phyloP scores from a whole-genome alignment of 495 filamentous ascomycete species.

The Penicillium paxilli region DNA sequence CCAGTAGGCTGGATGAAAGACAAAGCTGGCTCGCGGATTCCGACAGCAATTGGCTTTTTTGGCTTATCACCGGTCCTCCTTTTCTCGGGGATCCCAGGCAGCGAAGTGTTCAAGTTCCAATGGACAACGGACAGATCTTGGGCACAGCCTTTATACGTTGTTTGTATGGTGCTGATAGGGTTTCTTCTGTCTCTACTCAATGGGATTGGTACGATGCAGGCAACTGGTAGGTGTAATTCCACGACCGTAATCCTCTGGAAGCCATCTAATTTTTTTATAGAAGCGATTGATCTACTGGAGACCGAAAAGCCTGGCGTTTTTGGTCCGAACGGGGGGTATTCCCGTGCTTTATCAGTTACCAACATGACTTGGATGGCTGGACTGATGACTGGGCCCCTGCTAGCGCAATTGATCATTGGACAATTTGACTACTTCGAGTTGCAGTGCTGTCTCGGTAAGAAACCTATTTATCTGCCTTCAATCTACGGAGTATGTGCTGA shows the following conservation, averaged over 20 bases:
- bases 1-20: constrained; percentile 31
- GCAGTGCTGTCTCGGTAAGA: constrained; percentile 33
- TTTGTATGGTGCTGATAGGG: constrained; percentile 16
- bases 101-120: constrained; percentile 15
- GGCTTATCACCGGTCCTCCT: constrained; percentile 19
- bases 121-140: constrained; percentile 12
- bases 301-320: constrained; percentile 28
- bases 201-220: constrained; percentile 31
- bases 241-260: not conserved
- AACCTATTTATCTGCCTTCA: not conserved
- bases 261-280: constrained; percentile 5
- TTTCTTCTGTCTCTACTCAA: constrained; percentile 22
- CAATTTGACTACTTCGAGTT: constrained; percentile 34
- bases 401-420: constrained; percentile 34
- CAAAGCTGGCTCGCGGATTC: constrained; percentile 21
- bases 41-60: constrained; percentile 25
- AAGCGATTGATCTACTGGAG: constrained; percentile 28
- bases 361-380: constrained; percentile 38
- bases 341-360: constrained; percentile 36
- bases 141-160: constrained; percentile 22
- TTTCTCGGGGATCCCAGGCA: constrained; percentile 26
- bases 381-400: constrained; percentile 32
- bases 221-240: constrained; percentile 25
- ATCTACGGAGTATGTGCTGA: not conserved
- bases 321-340: constrained; percentile 36